A percentile compares a stretch with the other conserved stretches of the same genome.
These are phyloP conservation scores for Cystobasidium sp. DNA, from an alignment of 1,284 basidiomycete species.

Conservation along the genomic window DNA sequence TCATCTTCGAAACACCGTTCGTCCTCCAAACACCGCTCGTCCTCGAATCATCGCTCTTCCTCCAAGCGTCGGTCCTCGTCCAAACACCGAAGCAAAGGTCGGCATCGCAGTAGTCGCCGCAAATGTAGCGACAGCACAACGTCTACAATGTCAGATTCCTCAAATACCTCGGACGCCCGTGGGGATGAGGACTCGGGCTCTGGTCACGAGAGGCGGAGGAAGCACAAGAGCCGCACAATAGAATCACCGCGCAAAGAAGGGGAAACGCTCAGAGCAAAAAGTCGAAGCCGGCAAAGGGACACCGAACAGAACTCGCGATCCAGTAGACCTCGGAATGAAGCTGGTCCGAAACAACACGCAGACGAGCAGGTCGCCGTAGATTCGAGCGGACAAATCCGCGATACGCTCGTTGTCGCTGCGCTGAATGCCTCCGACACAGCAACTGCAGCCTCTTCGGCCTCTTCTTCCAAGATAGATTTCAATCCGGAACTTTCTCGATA, in stretches of 20 bases:
- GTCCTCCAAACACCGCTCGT: neutral
- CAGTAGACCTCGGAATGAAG: too few relatives aligned
- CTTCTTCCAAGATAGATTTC: neutral
- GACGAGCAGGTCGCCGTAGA: too few relatives aligned
- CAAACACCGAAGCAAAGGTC: slow-evolving; percentile 1
- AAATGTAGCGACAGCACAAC: neutral
- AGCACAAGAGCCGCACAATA: neutral
- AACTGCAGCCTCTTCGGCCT: too few relatives aligned
- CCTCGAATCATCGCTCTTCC: slow-evolving; percentile 13
- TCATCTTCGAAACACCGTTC: slow-evolving; percentile 9
- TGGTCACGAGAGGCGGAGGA: neutral
- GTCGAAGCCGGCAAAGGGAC: neutral
- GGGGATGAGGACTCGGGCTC: neutral
- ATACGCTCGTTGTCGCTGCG: too few relatives aligned
- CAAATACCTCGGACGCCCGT: neutral
- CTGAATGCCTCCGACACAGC: too few relatives aligned
- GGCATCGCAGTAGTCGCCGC: slow-evolving; percentile 4
- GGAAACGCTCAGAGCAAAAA: neutral
- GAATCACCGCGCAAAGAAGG: too few relatives aligned
- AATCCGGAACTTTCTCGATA: slow-evolving; percentile 9
- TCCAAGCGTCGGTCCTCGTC: neutral
- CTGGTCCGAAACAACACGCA: too few relatives aligned
- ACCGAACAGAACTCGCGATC: neutral
- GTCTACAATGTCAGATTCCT: neutral
- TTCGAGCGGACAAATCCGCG: too few relatives aligned